Evolutionary conservation across 2,329 filamentous ascomycete genomes (phyloP), one percentile per base, ranked within the genome.

Genomic region (Fusarium continuum): DNA sequence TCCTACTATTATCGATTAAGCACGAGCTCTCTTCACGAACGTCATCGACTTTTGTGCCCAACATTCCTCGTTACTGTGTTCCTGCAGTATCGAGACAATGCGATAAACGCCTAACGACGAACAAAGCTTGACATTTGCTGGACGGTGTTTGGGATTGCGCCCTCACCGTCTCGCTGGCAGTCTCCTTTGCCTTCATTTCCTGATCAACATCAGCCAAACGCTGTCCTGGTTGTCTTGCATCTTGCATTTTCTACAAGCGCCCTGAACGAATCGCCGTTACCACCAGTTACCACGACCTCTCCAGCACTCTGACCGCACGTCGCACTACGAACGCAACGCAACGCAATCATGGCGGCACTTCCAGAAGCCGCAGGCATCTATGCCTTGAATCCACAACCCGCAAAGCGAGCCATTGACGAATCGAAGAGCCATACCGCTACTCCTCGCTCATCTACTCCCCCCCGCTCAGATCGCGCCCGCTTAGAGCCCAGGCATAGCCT

Each of bases 401-500:
- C 67, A 69, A 80, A 67, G 66, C 74, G 50, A 67, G 70, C 59
- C 68, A 75, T 73, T 70, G 59, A 66, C 36, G 74, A 76, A 26
- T 52, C 65, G 19, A 76, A 73, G 54, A 56, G 64, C 41, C 61
- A 77, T 34, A 66, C 75, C 34, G 56, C 70, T 36, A 73, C 79
- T 26, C 70, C 72, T 48, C 77, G 78, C 56, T 74, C 76, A 55
- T 73, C 77, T 32, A 82, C 81, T 32, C 80, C 82, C 38, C 80
- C 79, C 25, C 78, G 78, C 28, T 72, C 77, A 49, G 81, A 81
- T 57, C 77, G 78, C 57, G 76, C 72, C 36, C 77, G 76, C 43
- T 61, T 81, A 25, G 80, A 83, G 61, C 71, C 75, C 19, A 80
- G 76, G 63, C 70, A 74, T 23, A 78, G 78, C 50, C 61, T 74